Evolutionary conservation across 2,329 filamentous ascomycete species (phyloP).

Genomic region (Aspergillus caelatus): DNA sequence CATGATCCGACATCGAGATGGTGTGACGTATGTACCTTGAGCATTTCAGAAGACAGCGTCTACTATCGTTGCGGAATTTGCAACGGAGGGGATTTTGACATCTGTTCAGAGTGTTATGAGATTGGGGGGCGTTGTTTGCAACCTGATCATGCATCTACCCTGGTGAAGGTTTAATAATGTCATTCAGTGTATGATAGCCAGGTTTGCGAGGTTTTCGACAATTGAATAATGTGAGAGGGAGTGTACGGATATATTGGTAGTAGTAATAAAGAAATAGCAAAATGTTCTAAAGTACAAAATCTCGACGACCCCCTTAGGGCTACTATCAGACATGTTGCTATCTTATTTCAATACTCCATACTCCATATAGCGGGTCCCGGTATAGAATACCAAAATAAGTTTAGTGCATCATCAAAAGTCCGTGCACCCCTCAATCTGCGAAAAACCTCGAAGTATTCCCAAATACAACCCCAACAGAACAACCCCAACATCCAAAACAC

Average conservation of each 20-base stretch:
- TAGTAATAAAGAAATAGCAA: neutral
- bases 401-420: neutral
- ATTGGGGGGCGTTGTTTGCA: no score
- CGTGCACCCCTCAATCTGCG: neutral
- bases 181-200: neutral
- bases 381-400: neutral
- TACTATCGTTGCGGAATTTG: no score
- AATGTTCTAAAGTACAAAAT: neutral
- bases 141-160: no score
- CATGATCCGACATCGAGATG: no score
- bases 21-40: no score
- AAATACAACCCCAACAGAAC: neutral
- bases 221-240: no score
- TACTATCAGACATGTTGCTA: neutral
- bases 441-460: neutral
- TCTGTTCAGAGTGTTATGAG: no score
- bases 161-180: neutral
- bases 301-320: neutral
- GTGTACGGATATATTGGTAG: no score
- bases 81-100: no score
- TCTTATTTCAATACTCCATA: no score
- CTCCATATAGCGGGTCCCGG: no score
- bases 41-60: no score
- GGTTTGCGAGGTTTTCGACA: neutral
- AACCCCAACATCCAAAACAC: neutral